Conservation (phyloP, 2,329 filamentous ascomycete species). For the Xylaria sp. region DNA sequence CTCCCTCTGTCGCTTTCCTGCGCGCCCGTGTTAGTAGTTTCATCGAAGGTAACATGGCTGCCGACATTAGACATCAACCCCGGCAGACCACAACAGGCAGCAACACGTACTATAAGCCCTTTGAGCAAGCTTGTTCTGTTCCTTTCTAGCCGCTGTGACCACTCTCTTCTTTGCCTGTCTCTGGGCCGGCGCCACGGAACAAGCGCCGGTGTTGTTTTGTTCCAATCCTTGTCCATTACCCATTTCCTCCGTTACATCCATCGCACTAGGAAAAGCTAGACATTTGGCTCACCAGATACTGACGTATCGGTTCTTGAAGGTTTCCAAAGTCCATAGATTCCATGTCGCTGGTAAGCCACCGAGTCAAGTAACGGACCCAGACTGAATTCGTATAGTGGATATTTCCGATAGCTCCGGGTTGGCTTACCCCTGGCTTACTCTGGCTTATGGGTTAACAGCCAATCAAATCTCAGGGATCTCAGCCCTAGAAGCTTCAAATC, state of each 20-base stretch:
- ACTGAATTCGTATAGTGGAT: background rate
- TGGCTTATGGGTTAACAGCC: conserved; percentile 36
- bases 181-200: background rate
- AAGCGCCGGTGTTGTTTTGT: background rate
- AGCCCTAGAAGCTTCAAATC: conserved; percentile 18
- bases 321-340: background rate
- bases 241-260: conserved; percentile 16
- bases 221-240: conserved; percentile 6
- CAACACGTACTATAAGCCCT: conserved; percentile 50
- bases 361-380: background rate
- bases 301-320: background rate
- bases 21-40: conserved; percentile 25
- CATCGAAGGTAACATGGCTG: background rate
- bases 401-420: conserved; percentile 30
- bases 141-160: conserved; percentile 52
- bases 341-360: conserved; percentile 28
- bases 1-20: conserved; percentile 37
- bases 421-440: conserved; percentile 17
- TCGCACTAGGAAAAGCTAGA: background rate
- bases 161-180: conserved; percentile 46
- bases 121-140: conserved; percentile 53
- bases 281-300: conserved; percentile 6
- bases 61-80: background rate
- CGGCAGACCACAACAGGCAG: background rate
- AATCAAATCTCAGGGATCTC: conserved; percentile 31